Base-by-base conservation (phyloP, 495 filamentous ascomycete species). In the Lasiosphaeria miniovina region DNA sequence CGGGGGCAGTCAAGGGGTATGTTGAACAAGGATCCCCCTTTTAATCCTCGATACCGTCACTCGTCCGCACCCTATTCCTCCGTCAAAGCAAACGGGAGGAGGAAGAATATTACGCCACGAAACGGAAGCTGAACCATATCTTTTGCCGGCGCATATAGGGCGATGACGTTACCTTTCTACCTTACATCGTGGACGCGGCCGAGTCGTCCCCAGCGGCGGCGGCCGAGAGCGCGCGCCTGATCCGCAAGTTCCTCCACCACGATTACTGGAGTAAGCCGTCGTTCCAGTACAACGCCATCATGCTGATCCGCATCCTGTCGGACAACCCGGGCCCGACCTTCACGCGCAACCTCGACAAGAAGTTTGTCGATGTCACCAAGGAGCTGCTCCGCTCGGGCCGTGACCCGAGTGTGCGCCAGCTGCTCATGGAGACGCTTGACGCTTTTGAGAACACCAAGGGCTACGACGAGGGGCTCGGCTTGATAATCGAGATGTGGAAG, bases 271-370 rank as follows among this genome's bases (percentile, higher is more conserved):
- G 55, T 41, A 69, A 66, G 77, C 84, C 86, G 17, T 83, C 89
- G 59, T 83, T 86, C 43, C 94, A 98, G 75, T 97, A 96, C 79
- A 97, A 98, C 77, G 88, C 89, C 54, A 88, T 98, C 65, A 99
- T 98, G 95, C 81, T 99, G 52, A 83, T 93, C 57, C 87, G 94
- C 45, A 99, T 99, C 68, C 79, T 99, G 38, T 79, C 82, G 57
- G 93, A 98, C 70, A 97, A 99, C 71, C 94, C 94, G 0, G 95
- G 94, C 32, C 81, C 78, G 58, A 90, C 86, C 14, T 98, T 99
- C 70, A 94, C 93, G 9, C 81, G 87, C 57, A 91, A 96, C 68
- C 67, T 97, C 7, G 93, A 96, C 68, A 73, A 75, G 52, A 91
- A 92, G 64, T 98, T 97, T 67, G 80, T 87, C 34, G 73, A 84